Evolutionary conservation across 1,284 basidiomycete species (phyloP), one percentile per base, ranked within the genome.

Genomic region (Phlebopus sp.): DNA sequence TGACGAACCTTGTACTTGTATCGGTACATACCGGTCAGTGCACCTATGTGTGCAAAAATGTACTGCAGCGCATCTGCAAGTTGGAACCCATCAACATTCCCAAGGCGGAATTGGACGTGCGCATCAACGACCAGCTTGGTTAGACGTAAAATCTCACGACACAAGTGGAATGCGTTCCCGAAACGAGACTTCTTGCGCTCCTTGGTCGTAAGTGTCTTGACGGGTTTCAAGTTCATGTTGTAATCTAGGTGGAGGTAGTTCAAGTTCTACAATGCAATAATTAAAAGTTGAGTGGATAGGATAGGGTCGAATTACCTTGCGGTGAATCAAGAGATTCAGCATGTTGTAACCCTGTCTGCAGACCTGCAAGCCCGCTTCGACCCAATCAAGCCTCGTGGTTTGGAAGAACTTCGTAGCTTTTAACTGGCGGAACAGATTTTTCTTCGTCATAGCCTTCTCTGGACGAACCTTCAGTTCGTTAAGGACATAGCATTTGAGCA

Each of bases 371-470:
- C 97, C 97, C 3, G 96, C 97, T 70, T 99, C 97, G 27, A 99
- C 96, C 97, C 97, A 99, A 69, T 99, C 97, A 59, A 99, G 74
- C 55, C 83, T 92, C 6, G 97, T 99, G 17, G 90, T 92, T 75
- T 99, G 97, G 86, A 99, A 99, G 76, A 99, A 99, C 72, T 99
- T 99, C 52, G 97, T 99, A 38, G 91, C 89, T 73, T 98, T 98
- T 50, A 99, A 77, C 67, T 95, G 92, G 50, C 91, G 80, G 79
- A 99, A 96, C 43, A 99, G 66, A 64, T 97, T 97, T 74, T 97
- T 96, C 81, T 96, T 98, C 57, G 91, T 90, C 87, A 96, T 96
- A 3, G 97, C 86, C 73, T 97, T 99, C 67, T 97, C 93, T 23
- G 86, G 81, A 37, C 90, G 78, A 48, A 86, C 86, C 63, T 92